Evolutionary conservation across 805 yeast genomes (phyloP).

Genomic region (Barnettozyma salicaria): DNA sequence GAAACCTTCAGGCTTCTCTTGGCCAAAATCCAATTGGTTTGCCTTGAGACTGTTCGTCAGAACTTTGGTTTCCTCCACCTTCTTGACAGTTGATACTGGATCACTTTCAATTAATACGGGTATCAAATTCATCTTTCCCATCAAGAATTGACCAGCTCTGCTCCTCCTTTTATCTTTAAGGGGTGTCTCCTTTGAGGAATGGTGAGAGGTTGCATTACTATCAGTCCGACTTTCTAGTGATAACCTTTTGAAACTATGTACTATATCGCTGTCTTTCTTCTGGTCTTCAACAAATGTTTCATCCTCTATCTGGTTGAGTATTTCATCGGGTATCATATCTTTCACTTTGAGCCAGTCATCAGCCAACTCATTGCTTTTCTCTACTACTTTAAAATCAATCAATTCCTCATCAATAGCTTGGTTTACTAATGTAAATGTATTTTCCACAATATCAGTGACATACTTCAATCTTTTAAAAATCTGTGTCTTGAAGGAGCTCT

Average conservation of each 20-base stretch:
- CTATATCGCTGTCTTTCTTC: constrained; percentile 9
- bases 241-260: constrained; percentile 19
- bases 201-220: constrained; percentile 1
- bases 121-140: constrained; percentile 37
- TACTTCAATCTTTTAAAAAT: constrained; percentile 28
- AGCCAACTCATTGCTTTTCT: constrained; percentile 32
- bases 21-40: constrained; percentile 10
- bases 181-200: constrained; percentile 11
- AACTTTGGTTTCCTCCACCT: constrained; percentile 15
- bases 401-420: constrained; percentile 38
- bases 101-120: constrained; percentile 33
- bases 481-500: constrained; percentile 20
- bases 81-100: constrained; percentile 26
- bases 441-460: constrained; percentile 36
- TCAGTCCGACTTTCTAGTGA: constrained; percentile 16
- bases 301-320: constrained; percentile 15
- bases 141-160: constrained; percentile 33
- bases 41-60: constrained; percentile 14
- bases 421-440: constrained; percentile 33
- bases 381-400: constrained; percentile 32
- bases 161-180: constrained; percentile 23
- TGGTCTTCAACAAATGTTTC: constrained; percentile 8
- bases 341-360: constrained; percentile 28
- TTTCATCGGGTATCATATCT: constrained; percentile 20
- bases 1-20: constrained; percentile 6